Evolutionary conservation across 805 yeast genomes (phyloP).

Genomic region (Candida qinlingensis): DNA sequence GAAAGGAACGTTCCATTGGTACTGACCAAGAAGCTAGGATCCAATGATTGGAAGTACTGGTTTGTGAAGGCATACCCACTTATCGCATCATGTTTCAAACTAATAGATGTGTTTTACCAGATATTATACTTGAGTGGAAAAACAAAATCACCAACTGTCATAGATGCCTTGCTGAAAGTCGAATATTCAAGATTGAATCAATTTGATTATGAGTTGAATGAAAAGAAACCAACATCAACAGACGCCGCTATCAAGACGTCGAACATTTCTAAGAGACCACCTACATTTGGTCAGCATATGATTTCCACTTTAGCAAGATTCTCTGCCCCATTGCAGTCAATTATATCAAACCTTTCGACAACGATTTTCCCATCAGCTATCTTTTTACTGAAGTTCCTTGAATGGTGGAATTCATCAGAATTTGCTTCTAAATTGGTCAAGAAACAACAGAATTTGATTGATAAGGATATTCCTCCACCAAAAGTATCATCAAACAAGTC

Average conservation of each 20-base stretch:
- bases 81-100: constrained; percentile 39
- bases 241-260: background rate
- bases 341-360: constrained; percentile 18
- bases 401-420: constrained; percentile 88
- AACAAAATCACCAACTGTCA: constrained; percentile 54
- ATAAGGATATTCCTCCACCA: constrained; percentile 41
- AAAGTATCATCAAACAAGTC: constrained; percentile 1
- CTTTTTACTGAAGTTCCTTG: constrained; percentile 75
- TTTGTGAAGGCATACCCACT: constrained; percentile 62
- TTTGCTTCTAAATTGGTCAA: constrained; percentile 55
- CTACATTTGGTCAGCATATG: constrained; percentile 23
- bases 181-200: constrained; percentile 45
- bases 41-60: constrained; percentile 26
- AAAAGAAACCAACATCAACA: constrained; percentile 4
- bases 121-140: constrained; percentile 63
- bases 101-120: constrained; percentile 51
- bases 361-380: constrained; percentile 75
- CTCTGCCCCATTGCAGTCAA: constrained; percentile 14
- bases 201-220: constrained; percentile 24
- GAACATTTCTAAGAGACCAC: constrained; percentile 17
- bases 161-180: constrained; percentile 57
- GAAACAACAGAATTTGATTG: constrained; percentile 39
- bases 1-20: constrained; percentile 59
- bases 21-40: constrained; percentile 41
- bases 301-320: constrained; percentile 7